Evolutionary conservation across 768 basidiomycete species (phyloP).

Genomic region (Boletus vermiculosoides): DNA sequence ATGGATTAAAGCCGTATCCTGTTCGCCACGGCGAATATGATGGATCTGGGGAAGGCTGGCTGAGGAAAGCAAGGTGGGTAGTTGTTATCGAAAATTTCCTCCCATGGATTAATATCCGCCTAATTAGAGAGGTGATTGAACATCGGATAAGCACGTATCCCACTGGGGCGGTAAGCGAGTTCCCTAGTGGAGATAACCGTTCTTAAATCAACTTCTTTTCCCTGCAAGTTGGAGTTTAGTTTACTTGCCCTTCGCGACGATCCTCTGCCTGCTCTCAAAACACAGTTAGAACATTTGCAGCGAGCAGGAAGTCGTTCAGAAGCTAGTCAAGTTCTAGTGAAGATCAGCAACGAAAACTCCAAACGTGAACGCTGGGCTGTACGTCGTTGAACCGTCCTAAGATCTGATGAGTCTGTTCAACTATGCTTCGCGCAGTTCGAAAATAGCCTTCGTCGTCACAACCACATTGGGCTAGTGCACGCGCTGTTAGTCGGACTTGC

Average conservation of each 20-base stretch:
- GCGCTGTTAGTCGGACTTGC: slow-evolving; percentile 72
- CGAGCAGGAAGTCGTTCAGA: slow-evolving; percentile 40
- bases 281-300: slow-evolving; percentile 52
- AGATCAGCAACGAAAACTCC: slow-evolving; percentile 62
- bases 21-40: slow-evolving; percentile 77
- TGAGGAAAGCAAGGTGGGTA: slow-evolving; percentile 68
- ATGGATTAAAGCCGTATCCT: slow-evolving; percentile 79
- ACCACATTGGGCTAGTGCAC: slow-evolving; percentile 81
- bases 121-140: slow-evolving; percentile 75
- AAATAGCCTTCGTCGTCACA: slow-evolving; percentile 83
- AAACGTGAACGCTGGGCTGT: slow-evolving; percentile 85
- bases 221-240: slow-evolving; percentile 80
- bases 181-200: background rate
- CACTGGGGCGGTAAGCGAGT: slow-evolving; percentile 68
- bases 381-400: slow-evolving; percentile 33
- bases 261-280: slow-evolving; percentile 67
- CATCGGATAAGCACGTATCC: slow-evolving; percentile 89
- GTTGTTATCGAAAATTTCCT: slow-evolving; percentile 7
- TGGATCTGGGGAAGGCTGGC: slow-evolving; percentile 77
- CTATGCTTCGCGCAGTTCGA: slow-evolving; percentile 59
- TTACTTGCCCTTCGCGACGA: slow-evolving; percentile 85
- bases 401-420: background rate
- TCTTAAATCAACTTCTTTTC: slow-evolving; percentile 10
- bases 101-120: slow-evolving; percentile 20
- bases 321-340: slow-evolving; percentile 53